Conservation (phyloP, 108 stramenopile genomes). For the Nitzschia putrida region DNA sequence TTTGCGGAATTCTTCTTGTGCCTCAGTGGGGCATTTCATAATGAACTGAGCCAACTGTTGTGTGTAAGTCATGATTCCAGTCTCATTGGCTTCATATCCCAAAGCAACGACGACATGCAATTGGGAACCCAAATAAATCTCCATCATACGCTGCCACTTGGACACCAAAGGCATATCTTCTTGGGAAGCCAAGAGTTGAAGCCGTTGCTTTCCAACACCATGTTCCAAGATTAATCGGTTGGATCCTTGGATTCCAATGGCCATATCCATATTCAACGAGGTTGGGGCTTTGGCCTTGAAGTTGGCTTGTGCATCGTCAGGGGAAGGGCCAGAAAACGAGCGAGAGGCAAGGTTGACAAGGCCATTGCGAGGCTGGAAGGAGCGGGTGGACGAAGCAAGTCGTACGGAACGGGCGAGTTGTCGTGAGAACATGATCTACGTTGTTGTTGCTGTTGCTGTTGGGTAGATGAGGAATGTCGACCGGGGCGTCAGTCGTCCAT, state of each 20-base stretch:
- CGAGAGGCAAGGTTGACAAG: neutral
- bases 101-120: constrained; percentile 70
- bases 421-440: too few species aligned
- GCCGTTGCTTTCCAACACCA: constrained; percentile 59
- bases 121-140: constrained; percentile 74
- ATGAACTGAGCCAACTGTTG: constrained; percentile 60
- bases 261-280: constrained; percentile 58
- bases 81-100: constrained; percentile 73
- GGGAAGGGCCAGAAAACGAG: constrained; percentile 27
- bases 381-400: too few species aligned
- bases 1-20: constrained; percentile 57
- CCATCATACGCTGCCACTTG: constrained; percentile 88
- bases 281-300: constrained; percentile 40
- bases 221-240: constrained; percentile 58
- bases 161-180: constrained; percentile 48
- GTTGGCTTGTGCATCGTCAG: constrained; percentile 34
- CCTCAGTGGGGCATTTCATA: constrained; percentile 37
- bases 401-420: too few species aligned
- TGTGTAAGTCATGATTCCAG: constrained; percentile 77
- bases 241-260: constrained; percentile 52
- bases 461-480: too few species aligned
- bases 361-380: too few species aligned
- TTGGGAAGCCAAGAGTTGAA: constrained; percentile 48
- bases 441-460: too few species aligned
- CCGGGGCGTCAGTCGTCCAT: too few species aligned